These are phyloP conservation scores for Glarea lozoyensis DNA, from an alignment of 495 filamentous ascomycete genomes.

Conservation along the genomic window DNA sequence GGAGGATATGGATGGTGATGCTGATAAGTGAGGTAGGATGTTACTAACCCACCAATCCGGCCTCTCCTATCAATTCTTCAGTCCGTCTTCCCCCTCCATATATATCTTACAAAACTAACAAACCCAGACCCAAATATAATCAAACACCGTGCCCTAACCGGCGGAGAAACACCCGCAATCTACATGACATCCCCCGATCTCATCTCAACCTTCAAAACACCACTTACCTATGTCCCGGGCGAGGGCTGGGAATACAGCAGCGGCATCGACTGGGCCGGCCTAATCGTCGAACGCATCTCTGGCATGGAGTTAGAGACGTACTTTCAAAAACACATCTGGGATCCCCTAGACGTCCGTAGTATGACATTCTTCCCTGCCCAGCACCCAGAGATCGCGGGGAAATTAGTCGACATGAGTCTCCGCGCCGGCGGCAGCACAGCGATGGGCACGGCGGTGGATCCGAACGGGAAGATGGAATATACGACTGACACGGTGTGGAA, in stretches of 20 bases:
- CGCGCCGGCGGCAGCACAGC: conserved; percentile 16
- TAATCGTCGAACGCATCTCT: conserved; percentile 45
- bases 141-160: not conserved
- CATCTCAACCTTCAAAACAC: conserved; percentile 21
- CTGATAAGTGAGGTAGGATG: conserved; percentile 12
- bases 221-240: conserved; percentile 41
- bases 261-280: conserved; percentile 41
- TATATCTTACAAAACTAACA: too few species aligned
- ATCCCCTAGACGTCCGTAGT: conserved; percentile 41
- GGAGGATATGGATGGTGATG: conserved; percentile 5
- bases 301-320: conserved; percentile 44
- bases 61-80: conserved; percentile 7
- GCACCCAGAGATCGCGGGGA: conserved; percentile 27
- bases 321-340: conserved; percentile 45
- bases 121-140: not conserved
- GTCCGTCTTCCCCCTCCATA: not conserved
- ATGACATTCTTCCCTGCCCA: conserved; percentile 42
- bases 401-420: conserved; percentile 28
- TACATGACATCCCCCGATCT: not conserved
- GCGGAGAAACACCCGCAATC: not conserved
- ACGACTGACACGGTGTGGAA: conserved; percentile 24
- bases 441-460: conserved; percentile 15
- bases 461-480: conserved; percentile 18
- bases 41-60: conserved; percentile 19
- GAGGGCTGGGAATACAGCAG: conserved; percentile 37